A percentile compares a stretch with the other conserved stretches of the same genome.
Conservation (phyloP, 495 filamentous ascomycete genomes). For the Poronia punctata region DNA sequence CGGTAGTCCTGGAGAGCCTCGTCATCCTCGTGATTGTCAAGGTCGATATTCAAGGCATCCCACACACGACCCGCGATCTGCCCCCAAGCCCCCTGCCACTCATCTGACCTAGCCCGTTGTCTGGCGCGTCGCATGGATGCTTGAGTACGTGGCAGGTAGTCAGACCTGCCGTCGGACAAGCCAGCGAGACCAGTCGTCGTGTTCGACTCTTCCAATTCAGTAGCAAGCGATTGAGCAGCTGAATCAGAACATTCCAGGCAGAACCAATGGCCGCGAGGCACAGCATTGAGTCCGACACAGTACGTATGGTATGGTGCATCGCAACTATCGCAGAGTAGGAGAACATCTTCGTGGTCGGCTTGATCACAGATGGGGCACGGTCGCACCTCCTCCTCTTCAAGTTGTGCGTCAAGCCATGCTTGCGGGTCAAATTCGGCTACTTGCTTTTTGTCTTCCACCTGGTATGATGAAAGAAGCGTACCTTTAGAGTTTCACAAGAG, state of each 20-base stretch:
- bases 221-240: constrained; percentile 35
- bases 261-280: constrained; percentile 76
- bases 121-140: constrained; percentile 40
- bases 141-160: constrained; percentile 43
- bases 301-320: constrained; percentile 77
- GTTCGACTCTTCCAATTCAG: constrained; percentile 41
- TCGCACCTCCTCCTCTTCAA: constrained; percentile 55
- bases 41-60: constrained; percentile 61
- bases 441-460: constrained; percentile 83
- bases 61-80: constrained; percentile 43
- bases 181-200: constrained; percentile 2
- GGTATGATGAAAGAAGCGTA: constrained; percentile 66
- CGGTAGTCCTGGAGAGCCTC: constrained; percentile 46
- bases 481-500: constrained; percentile 44
- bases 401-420: constrained; percentile 66
- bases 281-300: constrained; percentile 69
- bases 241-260: constrained; percentile 59
- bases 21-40: constrained; percentile 86
- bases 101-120: constrained; percentile 39
- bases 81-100: constrained; percentile 52
- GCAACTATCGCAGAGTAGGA: constrained; percentile 84
- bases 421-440: constrained; percentile 79
- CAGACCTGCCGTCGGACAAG: constrained; percentile 14
- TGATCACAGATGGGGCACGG: constrained; percentile 78
- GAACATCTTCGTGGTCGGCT: constrained; percentile 65